Evolutionary conservation across 495 filamentous ascomycete species (phyloP).

Genomic region (Penicillium samsonianum): DNA sequence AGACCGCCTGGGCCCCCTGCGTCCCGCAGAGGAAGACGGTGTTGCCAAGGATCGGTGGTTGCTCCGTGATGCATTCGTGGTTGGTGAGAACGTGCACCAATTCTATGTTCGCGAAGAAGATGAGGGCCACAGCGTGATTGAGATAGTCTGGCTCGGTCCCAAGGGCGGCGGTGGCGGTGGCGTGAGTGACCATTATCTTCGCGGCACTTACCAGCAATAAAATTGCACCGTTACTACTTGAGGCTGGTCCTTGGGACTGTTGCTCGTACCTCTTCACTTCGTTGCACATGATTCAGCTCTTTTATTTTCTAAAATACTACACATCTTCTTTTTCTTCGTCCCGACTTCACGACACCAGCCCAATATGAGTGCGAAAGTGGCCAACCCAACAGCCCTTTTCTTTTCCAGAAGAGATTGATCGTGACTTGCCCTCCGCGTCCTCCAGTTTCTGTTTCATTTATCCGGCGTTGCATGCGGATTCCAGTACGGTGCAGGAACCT

Average conservation of each 20-base stretch:
- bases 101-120: slow-evolving; percentile 51
- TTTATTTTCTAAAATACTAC: slow-evolving; percentile 20
- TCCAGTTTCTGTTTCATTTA: slow-evolving; percentile 34
- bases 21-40: slow-evolving; percentile 44
- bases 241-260: slow-evolving; percentile 32
- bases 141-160: slow-evolving; percentile 52
- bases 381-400: slow-evolving; percentile 17
- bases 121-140: slow-evolving; percentile 49
- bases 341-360: slow-evolving; percentile 26
- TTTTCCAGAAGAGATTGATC: slow-evolving; percentile 29
- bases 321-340: slow-evolving; percentile 14
- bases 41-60: slow-evolving; percentile 50
- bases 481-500: slow-evolving; percentile 30
- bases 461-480: slow-evolving; percentile 40
- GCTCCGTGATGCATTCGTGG: slow-evolving; percentile 42
- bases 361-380: slow-evolving; percentile 24
- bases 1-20: slow-evolving; percentile 54
- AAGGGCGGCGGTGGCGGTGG: slow-evolving; percentile 47
- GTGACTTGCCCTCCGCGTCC: slow-evolving; percentile 28
- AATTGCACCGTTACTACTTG: slow-evolving; percentile 13
- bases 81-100: slow-evolving; percentile 51
- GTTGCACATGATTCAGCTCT: slow-evolving; percentile 44
- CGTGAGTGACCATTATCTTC: slow-evolving; percentile 34
- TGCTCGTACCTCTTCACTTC: slow-evolving; percentile 25
- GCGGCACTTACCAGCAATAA: slow-evolving; percentile 34